Percentiles rank a stretch among this genome's conserved stretches.
Conservation (phyloP, 495 filamentous ascomycete genomes). For the Diplogelasinospora grovesii region DNA sequence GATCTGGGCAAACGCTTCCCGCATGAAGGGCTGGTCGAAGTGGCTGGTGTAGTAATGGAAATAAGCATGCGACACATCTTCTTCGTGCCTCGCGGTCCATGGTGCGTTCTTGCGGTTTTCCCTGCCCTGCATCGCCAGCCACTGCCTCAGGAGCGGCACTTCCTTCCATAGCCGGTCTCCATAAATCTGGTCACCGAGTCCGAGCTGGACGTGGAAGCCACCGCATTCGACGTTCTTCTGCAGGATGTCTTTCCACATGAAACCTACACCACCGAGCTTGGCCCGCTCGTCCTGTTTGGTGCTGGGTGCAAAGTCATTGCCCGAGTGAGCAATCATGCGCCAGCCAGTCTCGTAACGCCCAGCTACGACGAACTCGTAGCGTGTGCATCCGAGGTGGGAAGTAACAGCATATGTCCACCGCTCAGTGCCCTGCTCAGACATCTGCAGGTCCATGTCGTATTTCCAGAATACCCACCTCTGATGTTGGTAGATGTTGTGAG, state of each 20-base stretch:
- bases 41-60: slow-evolving; percentile 98
- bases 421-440: slow-evolving; percentile 73
- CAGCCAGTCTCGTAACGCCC: slow-evolving; percentile 84
- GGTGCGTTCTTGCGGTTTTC: slow-evolving; percentile 82
- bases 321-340: slow-evolving; percentile 94
- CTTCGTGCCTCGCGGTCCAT: slow-evolving; percentile 91
- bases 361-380: slow-evolving; percentile 97
- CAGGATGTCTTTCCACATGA: slow-evolving; percentile 98
- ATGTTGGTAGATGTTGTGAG: slow-evolving; percentile 77
- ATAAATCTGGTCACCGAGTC: slow-evolving; percentile 91
- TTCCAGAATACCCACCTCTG: slow-evolving; percentile 94
- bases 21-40: slow-evolving; percentile 89
- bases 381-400: slow-evolving; percentile 89
- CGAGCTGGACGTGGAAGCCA: slow-evolving; percentile 90
- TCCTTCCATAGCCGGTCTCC: slow-evolving; percentile 96
- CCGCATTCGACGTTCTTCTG: slow-evolving; percentile 95
- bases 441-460: slow-evolving; percentile 86
- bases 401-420: slow-evolving; percentile 99
- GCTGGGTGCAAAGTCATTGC: slow-evolving; percentile 87
- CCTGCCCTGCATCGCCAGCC: slow-evolving; percentile 83
- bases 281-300: slow-evolving; percentile 79
- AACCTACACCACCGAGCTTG: slow-evolving; percentile 77
- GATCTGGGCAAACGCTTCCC: slow-evolving; percentile 96
- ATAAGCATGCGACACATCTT: slow-evolving; percentile 91
- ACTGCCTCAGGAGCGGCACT: slow-evolving; percentile 84